Evolutionary conservation across 2,329 filamentous ascomycete genomes (phyloP), one percentile per base, ranked within the genome.

Genomic region (Apiospora malaysiana): DNA sequence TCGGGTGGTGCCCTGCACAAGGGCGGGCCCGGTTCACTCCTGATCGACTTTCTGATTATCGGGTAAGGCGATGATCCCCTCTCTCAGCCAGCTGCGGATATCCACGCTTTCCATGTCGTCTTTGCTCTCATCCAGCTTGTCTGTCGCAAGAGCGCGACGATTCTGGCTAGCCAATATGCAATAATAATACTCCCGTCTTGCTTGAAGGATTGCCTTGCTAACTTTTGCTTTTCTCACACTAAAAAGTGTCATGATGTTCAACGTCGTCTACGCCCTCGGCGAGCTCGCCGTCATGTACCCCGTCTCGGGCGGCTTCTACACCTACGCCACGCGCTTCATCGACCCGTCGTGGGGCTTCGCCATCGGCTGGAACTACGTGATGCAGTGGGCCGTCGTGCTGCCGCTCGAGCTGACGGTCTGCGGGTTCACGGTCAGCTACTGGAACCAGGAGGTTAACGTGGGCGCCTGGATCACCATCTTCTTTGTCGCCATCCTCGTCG

Each of bases 221-320:
- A 68, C 40, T 12, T n/a, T 14, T n/a, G 9, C 9, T 2, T 63
- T 37, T 27, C n/a, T 14, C 18, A 1, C 12, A 45, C 16, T 16
- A 68, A n/a, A n/a, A n/a, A n/a, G 66, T 77, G 72, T 87, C 74
- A 89, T 90, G 87, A 87, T 90, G 79, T 87, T 89, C 76, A 87
- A 88, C 74, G 88, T 89, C 66, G 85, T 91, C 73, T 89, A 90
- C 75, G 89, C 90, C 69, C 85, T 87, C 65, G 85, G 85, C 76
- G 85, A 87, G 80, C 74, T 87, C 67, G 84, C 85, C 70, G 82
- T 86, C 72, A 81, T 86, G 78, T 87, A 83, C 72, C 85, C 85
- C 8, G 81, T 86, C 74, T 85, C 85, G 72, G 85, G 85, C 74
- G 85, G 84, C 75, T 87, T 87, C 80, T 86, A 85, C 73, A 83